phyloP scores from a whole-genome alignment of 441 rosid genomes.

The Jatropha multifida region DNA sequence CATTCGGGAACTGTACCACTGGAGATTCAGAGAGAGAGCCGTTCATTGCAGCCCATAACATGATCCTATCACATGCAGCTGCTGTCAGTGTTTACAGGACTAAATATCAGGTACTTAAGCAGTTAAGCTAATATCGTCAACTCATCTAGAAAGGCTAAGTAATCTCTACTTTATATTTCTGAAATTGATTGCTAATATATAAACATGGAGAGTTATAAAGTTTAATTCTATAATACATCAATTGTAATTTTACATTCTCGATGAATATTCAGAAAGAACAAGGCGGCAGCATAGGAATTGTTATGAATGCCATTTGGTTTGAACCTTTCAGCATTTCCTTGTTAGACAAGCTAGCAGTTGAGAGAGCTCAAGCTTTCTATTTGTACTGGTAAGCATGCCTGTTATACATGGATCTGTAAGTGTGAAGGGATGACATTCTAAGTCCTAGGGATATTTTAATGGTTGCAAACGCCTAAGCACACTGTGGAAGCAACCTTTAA shows the following conservation, averaged over 20 bases:
- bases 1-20: conserved; percentile 54
- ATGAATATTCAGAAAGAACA: conserved; percentile 44
- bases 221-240: not conserved
- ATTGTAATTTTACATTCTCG: not conserved
- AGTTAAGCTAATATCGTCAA: not conserved
- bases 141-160: not conserved
- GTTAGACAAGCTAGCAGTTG: conserved; percentile 51
- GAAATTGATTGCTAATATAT: not conserved
- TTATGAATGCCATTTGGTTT: conserved; percentile 50
- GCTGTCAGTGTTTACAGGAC: conserved; percentile 51
- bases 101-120: conserved; percentile 55
- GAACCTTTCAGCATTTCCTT: conserved; percentile 60
- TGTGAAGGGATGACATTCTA: too few relatives aligned
- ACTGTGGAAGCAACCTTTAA: not conserved
- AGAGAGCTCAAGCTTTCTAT: conserved; percentile 59
- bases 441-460: not conserved
- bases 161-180: not conserved
- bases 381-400: conserved; percentile 46
- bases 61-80: conserved; percentile 65
- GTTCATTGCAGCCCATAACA: conserved; percentile 64
- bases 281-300: conserved; percentile 63
- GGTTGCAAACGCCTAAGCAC: not conserved
- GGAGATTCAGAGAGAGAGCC: conserved; percentile 77
- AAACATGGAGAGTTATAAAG: not conserved
- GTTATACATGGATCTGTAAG: not conserved